Conservation (phyloP, 1,139 yeast species). For the Ogataea hybrid region DNA sequence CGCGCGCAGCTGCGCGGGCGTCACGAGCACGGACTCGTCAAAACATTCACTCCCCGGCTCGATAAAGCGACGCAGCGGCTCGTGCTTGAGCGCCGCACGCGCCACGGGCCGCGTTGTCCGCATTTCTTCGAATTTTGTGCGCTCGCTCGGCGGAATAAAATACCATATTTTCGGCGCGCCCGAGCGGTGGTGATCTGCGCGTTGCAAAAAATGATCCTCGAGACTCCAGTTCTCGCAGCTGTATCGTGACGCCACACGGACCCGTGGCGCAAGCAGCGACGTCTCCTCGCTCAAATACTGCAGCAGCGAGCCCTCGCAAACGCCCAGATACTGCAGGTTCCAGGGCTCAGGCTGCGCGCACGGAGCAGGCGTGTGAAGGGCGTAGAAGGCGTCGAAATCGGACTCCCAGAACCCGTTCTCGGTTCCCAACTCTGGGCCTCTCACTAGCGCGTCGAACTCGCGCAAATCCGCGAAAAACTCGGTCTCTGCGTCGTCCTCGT, state of each 20-base stretch:
- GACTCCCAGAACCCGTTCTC: slow-evolving; percentile 48
- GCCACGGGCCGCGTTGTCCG: slow-evolving; percentile 28
- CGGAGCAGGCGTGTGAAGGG: slow-evolving; percentile 38
- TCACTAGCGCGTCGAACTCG: slow-evolving; percentile 53
- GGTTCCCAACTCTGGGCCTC: slow-evolving; percentile 6
- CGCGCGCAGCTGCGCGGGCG: slow-evolving; percentile 47
- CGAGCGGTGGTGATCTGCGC: slow-evolving; percentile 62
- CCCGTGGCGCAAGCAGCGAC: slow-evolving; percentile 39
- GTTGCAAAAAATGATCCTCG: slow-evolving; percentile 74
- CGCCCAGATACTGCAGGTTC: slow-evolving; percentile 69
- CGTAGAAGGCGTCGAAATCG: slow-evolving; percentile 48
- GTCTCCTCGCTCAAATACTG: slow-evolving; percentile 32
- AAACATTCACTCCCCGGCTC: slow-evolving; percentile 16
- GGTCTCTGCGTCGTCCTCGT: slow-evolving; percentile 37
- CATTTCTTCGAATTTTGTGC: slow-evolving; percentile 58
- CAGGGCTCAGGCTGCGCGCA: slow-evolving; percentile 47
- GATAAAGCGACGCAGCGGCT: slow-evolving; percentile 17
- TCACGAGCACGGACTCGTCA: slow-evolving; percentile 44
- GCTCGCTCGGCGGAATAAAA: slow-evolving; percentile 69
- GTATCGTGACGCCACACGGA: slow-evolving; percentile 70
- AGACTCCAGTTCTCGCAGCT: slow-evolving; percentile 71
- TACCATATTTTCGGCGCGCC: slow-evolving; percentile 81
- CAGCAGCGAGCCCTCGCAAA: slow-evolving; percentile 49
- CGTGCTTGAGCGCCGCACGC: slow-evolving; percentile 18
- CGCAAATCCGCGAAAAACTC: slow-evolving; percentile 43